Evolutionary conservation across 1,284 basidiomycete species (phyloP), one percentile per base, ranked within the genome.

Genomic region (Sphagnurus paluster): DNA sequence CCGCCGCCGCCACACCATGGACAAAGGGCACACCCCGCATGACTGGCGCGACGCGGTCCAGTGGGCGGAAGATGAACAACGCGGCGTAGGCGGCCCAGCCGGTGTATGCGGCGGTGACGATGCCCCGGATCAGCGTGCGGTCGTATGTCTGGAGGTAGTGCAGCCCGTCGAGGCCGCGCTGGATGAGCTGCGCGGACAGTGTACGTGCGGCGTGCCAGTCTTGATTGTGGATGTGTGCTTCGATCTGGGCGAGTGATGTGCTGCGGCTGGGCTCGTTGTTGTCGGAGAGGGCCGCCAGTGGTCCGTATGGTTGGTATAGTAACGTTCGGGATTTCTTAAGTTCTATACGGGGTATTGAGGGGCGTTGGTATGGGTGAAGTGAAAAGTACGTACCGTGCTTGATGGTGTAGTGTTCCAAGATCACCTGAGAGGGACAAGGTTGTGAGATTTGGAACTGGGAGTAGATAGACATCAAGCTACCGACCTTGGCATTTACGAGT

Each of bases 61-160:
- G 49, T 8, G 72, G 70, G 20, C 69, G 64, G 42, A 86, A 66
- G 17, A 87, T 70, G 42, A 71, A 79, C 3, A 77, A 62, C 0
- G 81, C 79, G 7, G 79, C 71, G 60, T 80, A 89, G 0, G 79
- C 80, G 21, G 84, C 82, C 82, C 91, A 93, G 36, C 91, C 91
- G 1, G 79, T 58, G 63, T 95, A 95, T 4, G 89, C 90, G 3
- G 74, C 56, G 1, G 77, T 77, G 39, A 92, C 88, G 48, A 94
- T 81, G 1, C 62, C 67, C 19, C 82, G 79, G 20, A 95, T 82
- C 34, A 93, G 66, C 23, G 80, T 72, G 33, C 89, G 84, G 59
- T 95, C 90, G 60, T 93, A 90, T 64, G 89, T 93, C 64, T 94
- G 88, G 4, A 95, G 75, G 62, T 95, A 95, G 35, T 80, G 78